These are phyloP conservation scores for Xerocomus amazonicus DNA, from an alignment of 1,284 basidiomycete species.

Conservation along the genomic window DNA sequence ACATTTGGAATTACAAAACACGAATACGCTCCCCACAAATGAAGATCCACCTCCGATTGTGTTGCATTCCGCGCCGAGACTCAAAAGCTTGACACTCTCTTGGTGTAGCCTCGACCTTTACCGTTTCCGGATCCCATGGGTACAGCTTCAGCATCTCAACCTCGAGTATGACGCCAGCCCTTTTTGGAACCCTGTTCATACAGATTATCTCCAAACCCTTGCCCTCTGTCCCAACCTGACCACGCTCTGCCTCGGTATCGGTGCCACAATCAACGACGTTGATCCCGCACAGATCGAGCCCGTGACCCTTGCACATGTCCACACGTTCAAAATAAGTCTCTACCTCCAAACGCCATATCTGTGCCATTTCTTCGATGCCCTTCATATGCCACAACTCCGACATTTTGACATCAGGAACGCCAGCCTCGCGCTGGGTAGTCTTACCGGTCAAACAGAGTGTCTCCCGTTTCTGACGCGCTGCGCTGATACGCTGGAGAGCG, in stretches of 20 bases:
- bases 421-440: constrained; percentile 27
- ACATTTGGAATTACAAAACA: constrained; percentile 28
- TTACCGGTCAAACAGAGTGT: constrained; percentile 28
- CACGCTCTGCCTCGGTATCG: constrained; percentile 29
- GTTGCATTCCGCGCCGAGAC: constrained; percentile 27
- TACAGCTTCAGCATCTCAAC: constrained; percentile 27
- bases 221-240: constrained; percentile 27
- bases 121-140: constrained; percentile 31
- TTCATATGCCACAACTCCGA: constrained; percentile 25
- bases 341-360: constrained; percentile 31
- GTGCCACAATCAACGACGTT: constrained; percentile 13
- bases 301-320: constrained; percentile 28
- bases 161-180: constrained; percentile 29
- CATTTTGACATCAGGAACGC: constrained; percentile 28
- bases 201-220: constrained; percentile 28
- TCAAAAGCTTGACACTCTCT: constrained; percentile 27
- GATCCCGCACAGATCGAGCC: constrained; percentile 11
- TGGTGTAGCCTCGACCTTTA: constrained; percentile 31
- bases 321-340: constrained; percentile 26
- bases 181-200: constrained; percentile 30
- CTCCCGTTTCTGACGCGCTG: constrained; percentile 26
- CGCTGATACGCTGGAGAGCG: constrained; percentile 30
- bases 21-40: constrained; percentile 24
- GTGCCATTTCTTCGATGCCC: constrained; percentile 22
- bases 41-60: constrained; percentile 26